Percentiles rank a stretch among this genome's conserved stretches.
Conservation (phyloP, 2,329 filamentous ascomycete genomes). For the Ilyonectria destructans region DNA sequence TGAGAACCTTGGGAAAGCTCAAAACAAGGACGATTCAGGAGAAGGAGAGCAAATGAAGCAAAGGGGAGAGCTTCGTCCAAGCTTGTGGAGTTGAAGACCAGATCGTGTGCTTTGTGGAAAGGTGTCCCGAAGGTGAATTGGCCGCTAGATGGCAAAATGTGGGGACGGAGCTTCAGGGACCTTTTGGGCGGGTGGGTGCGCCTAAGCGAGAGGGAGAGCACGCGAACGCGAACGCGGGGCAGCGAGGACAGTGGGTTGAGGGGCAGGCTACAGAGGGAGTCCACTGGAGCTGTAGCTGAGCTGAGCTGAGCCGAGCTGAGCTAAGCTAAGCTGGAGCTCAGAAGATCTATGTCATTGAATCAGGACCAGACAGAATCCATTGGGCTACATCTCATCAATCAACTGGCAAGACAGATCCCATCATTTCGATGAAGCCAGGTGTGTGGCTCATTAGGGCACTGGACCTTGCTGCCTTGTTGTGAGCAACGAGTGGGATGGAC, state of each 20-base stretch:
- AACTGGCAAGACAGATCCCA: background rate
- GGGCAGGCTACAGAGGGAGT: slow-evolving; percentile 24
- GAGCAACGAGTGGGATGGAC: slow-evolving; percentile 18
- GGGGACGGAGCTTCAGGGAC: slow-evolving; percentile 47
- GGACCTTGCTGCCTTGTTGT: slow-evolving; percentile 24
- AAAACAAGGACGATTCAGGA: slow-evolving; percentile 40
- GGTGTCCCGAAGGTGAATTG: slow-evolving; percentile 53
- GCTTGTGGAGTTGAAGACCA: slow-evolving; percentile 42
- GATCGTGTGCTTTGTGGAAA: slow-evolving; percentile 55
- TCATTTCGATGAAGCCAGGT: background rate
- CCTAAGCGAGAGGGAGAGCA: slow-evolving; percentile 27
- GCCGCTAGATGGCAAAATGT: slow-evolving; percentile 45
- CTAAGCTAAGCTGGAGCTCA: slow-evolving; percentile 9
- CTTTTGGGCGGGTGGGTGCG: slow-evolving; percentile 29
- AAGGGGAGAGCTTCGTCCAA: slow-evolving; percentile 41
- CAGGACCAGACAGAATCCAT: background rate
- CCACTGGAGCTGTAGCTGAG: slow-evolving; percentile 32
- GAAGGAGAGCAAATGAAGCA: slow-evolving; percentile 18
- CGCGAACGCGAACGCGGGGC: slow-evolving; percentile 46
- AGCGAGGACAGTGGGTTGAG: slow-evolving; percentile 23
- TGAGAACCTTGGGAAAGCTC: slow-evolving; percentile 41
- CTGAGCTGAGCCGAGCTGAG: slow-evolving; percentile 6
- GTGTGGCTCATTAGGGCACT: slow-evolving; percentile 28
- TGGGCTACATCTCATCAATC: slow-evolving; percentile 1
- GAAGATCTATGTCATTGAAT: slow-evolving; percentile 10